Conservation (phyloP, 108 stramenopile genomes). For the Asterionellopsis glacialis region DNA sequence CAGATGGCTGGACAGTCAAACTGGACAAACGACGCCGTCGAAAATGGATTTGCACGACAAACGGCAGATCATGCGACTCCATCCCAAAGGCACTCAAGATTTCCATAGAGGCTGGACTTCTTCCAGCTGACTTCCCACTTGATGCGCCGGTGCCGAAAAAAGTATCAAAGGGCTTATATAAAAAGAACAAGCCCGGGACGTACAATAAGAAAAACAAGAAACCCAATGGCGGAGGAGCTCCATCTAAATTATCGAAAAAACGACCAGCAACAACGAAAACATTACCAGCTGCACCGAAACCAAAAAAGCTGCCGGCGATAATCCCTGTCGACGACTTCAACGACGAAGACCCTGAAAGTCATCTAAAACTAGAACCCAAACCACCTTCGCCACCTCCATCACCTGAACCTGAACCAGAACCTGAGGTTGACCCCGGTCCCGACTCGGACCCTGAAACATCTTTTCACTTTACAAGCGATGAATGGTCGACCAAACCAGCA, state of each 20-base stretch:
- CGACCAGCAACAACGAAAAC: background rate
- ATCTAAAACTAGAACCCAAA: too few species aligned
- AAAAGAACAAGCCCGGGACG: slow-evolving; percentile 16
- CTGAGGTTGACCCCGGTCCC: background rate
- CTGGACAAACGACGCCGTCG: slow-evolving; percentile 51
- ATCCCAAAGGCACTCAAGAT: slow-evolving; percentile 57
- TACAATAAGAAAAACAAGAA: background rate
- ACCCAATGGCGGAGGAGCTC: background rate
- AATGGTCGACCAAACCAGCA: slow-evolving; percentile 16
- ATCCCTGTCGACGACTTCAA: too few species aligned
- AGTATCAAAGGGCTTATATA: background rate
- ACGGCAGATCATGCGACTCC: slow-evolving; percentile 46
- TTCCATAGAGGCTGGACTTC: slow-evolving; percentile 47
- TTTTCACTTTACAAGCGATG: slow-evolving; percentile 14
- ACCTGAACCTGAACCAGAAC: background rate
- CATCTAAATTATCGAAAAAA: slow-evolving; percentile 15
- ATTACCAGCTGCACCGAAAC: slow-evolving; percentile 1
- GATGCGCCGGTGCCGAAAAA: slow-evolving; percentile 3
- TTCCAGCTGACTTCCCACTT: slow-evolving; percentile 44
- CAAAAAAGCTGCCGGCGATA: background rate
- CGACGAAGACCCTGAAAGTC: too few species aligned
- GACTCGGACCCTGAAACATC: slow-evolving; percentile 40
- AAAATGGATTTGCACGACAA: slow-evolving; percentile 48
- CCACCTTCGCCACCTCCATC: background rate
- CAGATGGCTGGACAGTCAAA: slow-evolving; percentile 48